Conservation (phyloP, 768 basidiomycete genomes). For the Mycena sanguinolenta region DNA sequence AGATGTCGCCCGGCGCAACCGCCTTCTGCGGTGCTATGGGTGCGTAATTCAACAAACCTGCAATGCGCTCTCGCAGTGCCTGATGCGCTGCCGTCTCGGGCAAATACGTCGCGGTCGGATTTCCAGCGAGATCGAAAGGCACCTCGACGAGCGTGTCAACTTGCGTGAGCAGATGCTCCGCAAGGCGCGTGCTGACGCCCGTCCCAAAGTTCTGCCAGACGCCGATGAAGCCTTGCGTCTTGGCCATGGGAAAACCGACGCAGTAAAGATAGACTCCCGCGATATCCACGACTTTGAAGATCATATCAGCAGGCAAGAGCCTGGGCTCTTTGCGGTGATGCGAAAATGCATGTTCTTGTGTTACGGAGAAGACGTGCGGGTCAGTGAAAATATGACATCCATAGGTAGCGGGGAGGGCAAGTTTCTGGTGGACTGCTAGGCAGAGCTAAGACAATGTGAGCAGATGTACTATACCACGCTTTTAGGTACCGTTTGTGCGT, state of each 20-base stretch:
- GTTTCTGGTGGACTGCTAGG: not conserved
- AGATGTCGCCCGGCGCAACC: not conserved
- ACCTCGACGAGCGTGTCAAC: not conserved
- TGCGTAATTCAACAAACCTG: not conserved
- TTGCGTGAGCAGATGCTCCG: not conserved
- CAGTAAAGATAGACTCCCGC: not conserved
- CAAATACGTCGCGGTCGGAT: conserved; percentile 1
- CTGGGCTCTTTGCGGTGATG: not conserved
- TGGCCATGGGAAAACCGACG: not conserved
- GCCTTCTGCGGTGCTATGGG: not conserved
- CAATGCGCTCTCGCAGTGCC: not conserved
- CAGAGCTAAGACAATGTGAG: not conserved
- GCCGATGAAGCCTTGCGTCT: not conserved
- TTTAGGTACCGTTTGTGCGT: not conserved
- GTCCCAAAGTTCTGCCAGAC: not conserved
- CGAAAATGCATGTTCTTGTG: not conserved
- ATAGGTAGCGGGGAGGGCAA: not conserved
- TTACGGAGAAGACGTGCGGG: not conserved
- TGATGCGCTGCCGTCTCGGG: not conserved
- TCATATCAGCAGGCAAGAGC: not conserved
- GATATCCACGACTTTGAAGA: conserved; percentile 3
- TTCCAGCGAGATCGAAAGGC: too few species aligned
- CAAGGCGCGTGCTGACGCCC: too few species aligned
- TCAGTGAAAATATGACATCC: not conserved
- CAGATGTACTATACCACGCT: not conserved